Conservation (phyloP, 768 basidiomycete species). For the Russula vinacea region DNA sequence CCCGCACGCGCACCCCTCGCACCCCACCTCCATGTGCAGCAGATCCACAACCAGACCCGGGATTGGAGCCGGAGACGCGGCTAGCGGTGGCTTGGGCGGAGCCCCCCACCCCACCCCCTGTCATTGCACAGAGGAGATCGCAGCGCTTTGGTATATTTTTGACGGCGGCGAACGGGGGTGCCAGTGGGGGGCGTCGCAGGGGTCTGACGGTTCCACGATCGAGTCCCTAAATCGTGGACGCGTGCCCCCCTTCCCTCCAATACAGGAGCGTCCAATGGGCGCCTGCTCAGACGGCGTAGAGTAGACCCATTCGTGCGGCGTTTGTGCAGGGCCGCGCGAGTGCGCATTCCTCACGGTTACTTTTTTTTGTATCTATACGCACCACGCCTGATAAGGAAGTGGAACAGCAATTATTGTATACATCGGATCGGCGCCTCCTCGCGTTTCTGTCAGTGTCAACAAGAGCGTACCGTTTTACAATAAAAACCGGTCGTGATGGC, state of each 20-base stretch:
- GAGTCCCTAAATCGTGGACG: slow-evolving; percentile 3
- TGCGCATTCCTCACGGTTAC: background rate
- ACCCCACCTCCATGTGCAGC: background rate
- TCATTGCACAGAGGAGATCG: slow-evolving; percentile 15
- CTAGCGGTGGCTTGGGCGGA: background rate
- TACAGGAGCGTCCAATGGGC: background rate
- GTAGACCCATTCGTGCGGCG: background rate
- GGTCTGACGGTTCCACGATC: slow-evolving; percentile 12
- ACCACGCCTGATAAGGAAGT: slow-evolving; percentile 5
- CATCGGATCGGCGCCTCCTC: background rate
- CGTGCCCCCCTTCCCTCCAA: background rate
- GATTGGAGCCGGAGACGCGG: background rate
- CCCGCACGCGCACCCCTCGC: slow-evolving; percentile 29
- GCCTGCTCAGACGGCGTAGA: background rate
- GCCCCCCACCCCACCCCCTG: background rate
- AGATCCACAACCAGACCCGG: slow-evolving; percentile 1
- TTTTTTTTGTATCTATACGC: slow-evolving; percentile 13
- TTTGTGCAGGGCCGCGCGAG: background rate
- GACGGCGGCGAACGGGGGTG: slow-evolving; percentile 11
- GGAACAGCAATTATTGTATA: slow-evolving; percentile 18
- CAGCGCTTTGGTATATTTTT: slow-evolving; percentile 30
- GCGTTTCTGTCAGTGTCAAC: background rate
- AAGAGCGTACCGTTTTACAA: background rate
- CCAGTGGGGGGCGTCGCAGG: slow-evolving; percentile 1
- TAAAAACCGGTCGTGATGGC: background rate